phyloP scores from a whole-genome alignment of 208 protist species.

The Balamuthia mandrillaris region DNA sequence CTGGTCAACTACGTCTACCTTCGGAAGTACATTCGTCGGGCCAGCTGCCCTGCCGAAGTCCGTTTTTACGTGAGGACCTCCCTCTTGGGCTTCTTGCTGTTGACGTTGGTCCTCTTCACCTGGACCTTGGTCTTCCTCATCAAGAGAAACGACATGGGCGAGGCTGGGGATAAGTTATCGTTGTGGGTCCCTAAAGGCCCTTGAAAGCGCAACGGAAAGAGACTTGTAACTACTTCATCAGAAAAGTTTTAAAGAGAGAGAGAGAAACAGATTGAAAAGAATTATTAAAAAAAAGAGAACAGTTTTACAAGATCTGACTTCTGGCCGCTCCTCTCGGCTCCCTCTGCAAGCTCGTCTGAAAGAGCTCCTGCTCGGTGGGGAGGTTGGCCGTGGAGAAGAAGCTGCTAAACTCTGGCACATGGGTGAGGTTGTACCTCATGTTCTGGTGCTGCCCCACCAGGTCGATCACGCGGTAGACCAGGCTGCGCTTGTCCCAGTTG shows the following conservation, averaged over 20 bases:
- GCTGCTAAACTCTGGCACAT: background rate
- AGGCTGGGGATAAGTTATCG: background rate
- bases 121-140: constrained; percentile 4
- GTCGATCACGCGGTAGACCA: background rate
- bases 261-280: too few relatives aligned
- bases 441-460: background rate
- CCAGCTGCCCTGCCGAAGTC: background rate
- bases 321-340: background rate
- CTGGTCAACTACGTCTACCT: constrained; percentile 8
- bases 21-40: background rate
- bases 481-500: constrained; percentile 26
- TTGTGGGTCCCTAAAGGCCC: background rate
- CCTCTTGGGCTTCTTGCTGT: background rate
- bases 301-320: background rate
- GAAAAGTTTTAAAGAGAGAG: too few relatives aligned
- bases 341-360: background rate
- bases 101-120: background rate
- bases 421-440: background rate
- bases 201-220: too few relatives aligned
- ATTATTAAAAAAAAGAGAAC: background rate
- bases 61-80: background rate
- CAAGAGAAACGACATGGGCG: background rate
- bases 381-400: background rate
- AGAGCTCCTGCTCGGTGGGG: background rate
- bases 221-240: too few relatives aligned